These are phyloP conservation scores for Capsicum pubescens DNA, from an alignment of 257 asterid species.

Conservation along the genomic window DNA sequence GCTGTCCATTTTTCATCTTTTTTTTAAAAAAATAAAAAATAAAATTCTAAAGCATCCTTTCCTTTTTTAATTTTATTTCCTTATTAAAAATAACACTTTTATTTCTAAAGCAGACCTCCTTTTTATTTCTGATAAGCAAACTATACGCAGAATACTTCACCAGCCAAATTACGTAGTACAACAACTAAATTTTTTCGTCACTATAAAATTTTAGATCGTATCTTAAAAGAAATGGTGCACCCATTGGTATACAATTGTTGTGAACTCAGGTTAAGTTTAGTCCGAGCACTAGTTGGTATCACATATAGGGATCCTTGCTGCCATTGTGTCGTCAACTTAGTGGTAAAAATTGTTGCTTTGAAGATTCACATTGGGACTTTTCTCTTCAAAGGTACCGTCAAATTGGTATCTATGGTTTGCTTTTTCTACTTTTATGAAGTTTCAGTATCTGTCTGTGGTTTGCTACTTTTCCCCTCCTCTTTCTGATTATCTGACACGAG, in stretches of 20 bases:
- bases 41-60: too few relatives aligned
- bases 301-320: conserved; percentile 22
- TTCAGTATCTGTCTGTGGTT: not conserved
- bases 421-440: not conserved
- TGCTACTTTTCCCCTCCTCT: not conserved
- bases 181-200: too few relatives aligned
- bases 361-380: not conserved
- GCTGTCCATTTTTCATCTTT: too few relatives aligned
- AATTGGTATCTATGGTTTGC: conserved; percentile 3
- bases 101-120: too few relatives aligned
- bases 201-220: too few relatives aligned
- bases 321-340: not conserved
- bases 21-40: too few relatives aligned
- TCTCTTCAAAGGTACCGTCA: not conserved
- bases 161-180: too few relatives aligned
- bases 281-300: not conserved
- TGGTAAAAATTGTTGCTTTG: not conserved
- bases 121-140: too few relatives aligned
- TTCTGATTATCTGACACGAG: not conserved
- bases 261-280: not conserved
- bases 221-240: too few relatives aligned
- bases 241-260: not conserved
- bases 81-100: too few relatives aligned
- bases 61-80: too few relatives aligned
- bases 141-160: too few relatives aligned